Evolutionary conservation across 2,329 filamentous ascomycete species (phyloP).

Genomic region (Botrytis porri): DNA sequence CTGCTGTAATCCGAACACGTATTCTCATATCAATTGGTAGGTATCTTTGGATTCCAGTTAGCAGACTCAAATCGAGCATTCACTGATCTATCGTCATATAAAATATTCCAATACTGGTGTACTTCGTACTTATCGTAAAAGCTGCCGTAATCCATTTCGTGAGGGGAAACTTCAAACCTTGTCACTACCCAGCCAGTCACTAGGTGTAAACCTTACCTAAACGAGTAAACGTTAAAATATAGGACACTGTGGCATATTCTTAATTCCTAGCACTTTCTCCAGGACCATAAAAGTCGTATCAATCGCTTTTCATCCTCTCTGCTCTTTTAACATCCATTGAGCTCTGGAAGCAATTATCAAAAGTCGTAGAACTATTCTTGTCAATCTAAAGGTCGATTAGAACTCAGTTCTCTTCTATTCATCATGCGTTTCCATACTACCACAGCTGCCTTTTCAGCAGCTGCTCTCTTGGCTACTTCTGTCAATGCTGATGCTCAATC

Average conservation of each 20-base stretch:
- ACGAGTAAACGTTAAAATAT: slow-evolving; percentile 18
- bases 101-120: too few species aligned
- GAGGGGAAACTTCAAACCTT: slow-evolving; percentile 1
- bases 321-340: slow-evolving; percentile 24
- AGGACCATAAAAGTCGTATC: slow-evolving; percentile 18
- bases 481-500: slow-evolving; percentile 65
- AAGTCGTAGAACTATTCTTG: slow-evolving; percentile 25
- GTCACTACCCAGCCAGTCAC: not conserved
- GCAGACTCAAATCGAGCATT: not conserved
- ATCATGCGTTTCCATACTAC: slow-evolving; percentile 80
- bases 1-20: not conserved
- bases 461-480: slow-evolving; percentile 67
- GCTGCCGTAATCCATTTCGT: not conserved
- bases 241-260: slow-evolving; percentile 22
- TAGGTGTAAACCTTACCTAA: slow-evolving; percentile 16
- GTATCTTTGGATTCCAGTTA: not conserved
- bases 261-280: slow-evolving; percentile 20
- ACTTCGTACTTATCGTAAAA: too few species aligned
- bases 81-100: not conserved
- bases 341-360: slow-evolving; percentile 33
- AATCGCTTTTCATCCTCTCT: slow-evolving; percentile 18
- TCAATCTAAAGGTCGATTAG: slow-evolving; percentile 27
- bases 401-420: slow-evolving; percentile 26
- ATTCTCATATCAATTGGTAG: not conserved
- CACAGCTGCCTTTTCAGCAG: slow-evolving; percentile 72